Base-by-base conservation (phyloP, 208 protist genomes). In the Wallacemonas sp. region DNA sequence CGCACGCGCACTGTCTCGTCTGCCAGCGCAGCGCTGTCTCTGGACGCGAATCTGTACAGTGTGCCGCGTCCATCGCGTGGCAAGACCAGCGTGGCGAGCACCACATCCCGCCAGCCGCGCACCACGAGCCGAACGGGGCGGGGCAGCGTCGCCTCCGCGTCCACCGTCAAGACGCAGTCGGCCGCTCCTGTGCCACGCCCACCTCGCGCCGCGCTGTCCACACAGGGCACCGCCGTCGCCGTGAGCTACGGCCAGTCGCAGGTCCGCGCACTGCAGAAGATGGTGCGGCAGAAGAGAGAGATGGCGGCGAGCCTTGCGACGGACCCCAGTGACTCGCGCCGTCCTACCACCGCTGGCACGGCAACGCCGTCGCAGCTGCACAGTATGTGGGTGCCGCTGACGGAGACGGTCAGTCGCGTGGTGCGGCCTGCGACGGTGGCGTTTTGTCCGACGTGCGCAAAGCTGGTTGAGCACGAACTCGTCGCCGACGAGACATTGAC, bases 141-240 rank as follows among this genome's bases (percentile, higher is more conserved):
- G n/a, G n/a, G n/a, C n/a, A n/a, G 36, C 14, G 36, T 41, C 36
- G 14, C 9, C 36, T 41, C 36, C 36, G 14, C 36, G 36, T 14
- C 9, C 36, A 17, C 36, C 36, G 36, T 41, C 36, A 17, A n/a
- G n/a, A n/a, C n/a, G n/a, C n/a, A n/a, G n/a, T n/a, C n/a, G n/a
- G n/a, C n/a, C n/a, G n/a, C n/a, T n/a, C n/a, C n/a, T n/a, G n/a
- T n/a, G n/a, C n/a, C n/a, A n/a, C n/a, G n/a, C n/a, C 26, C 33
- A 5, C 61, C 64, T 21, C 29, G 14, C 14, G 24, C 38, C 8
- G 36, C 55, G 3, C 48, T 76, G 26, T 72, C 70, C 2, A 41
- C 65, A 2, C 61, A 67, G 19, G 75, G 70, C 36, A 76, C 62
- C 2, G 75, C 66, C 2, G 75, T 81, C 0, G 56, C 61, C n/a